Evolutionary conservation across 1,284 basidiomycete species (phyloP).

Genomic region (Moniliophthora roreri): DNA sequence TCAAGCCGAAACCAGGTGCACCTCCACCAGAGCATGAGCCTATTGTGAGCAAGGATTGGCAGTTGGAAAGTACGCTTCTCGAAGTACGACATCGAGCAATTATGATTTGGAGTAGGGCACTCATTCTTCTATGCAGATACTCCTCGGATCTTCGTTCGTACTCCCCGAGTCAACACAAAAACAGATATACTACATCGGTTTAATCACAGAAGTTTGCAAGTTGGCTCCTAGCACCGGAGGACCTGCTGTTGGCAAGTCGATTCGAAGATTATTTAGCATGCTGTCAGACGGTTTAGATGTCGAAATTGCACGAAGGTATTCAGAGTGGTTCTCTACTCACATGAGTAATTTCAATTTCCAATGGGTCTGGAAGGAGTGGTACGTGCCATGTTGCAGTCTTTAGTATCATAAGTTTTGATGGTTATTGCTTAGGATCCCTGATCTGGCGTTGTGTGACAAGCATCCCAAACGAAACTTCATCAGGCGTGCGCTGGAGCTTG

Average conservation of each 20-base stretch:
- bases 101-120: slow-evolving; percentile 2
- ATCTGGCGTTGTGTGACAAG: slow-evolving; percentile 66
- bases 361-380: slow-evolving; percentile 99
- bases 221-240: slow-evolving; percentile 89
- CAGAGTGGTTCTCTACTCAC: slow-evolving; percentile 96
- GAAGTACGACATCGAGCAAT: slow-evolving; percentile 49
- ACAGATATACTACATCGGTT: slow-evolving; percentile 83
- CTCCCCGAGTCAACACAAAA: slow-evolving; percentile 80
- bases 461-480: slow-evolving; percentile 91
- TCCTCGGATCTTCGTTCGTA: slow-evolving; percentile 75
- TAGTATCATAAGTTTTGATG: slow-evolving; percentile 4
- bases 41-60: slow-evolving; percentile 65
- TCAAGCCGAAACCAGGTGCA: slow-evolving; percentile 70
- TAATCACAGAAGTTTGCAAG: slow-evolving; percentile 95
- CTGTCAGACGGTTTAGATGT: slow-evolving; percentile 85
- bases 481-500: slow-evolving; percentile 85
- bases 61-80: slow-evolving; percentile 76
- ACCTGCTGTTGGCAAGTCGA: slow-evolving; percentile 94
- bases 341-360: slow-evolving; percentile 98
- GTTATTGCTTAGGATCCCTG: slow-evolving; percentile 72
- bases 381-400: slow-evolving; percentile 27
- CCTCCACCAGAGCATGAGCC: slow-evolving; percentile 43
- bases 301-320: slow-evolving; percentile 78
- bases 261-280: slow-evolving; percentile 79
- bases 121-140: slow-evolving; percentile 44